Conservation (phyloP, 2,329 filamentous ascomycete genomes). For the Exophiala sp. region DNA sequence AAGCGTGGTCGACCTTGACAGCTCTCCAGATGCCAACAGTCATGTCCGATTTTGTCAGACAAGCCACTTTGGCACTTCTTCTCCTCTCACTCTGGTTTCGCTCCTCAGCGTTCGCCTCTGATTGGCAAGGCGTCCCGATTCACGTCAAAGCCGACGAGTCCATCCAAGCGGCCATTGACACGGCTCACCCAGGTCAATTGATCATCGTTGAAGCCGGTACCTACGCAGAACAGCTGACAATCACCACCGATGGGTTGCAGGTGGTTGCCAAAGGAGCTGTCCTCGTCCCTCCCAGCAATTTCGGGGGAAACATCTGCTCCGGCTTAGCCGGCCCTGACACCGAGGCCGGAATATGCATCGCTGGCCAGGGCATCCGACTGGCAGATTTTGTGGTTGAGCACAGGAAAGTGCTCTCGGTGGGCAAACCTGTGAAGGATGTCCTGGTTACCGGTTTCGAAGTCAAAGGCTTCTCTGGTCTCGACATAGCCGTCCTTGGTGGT, state of each 20-base stretch:
- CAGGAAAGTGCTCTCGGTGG: conserved; percentile 18
- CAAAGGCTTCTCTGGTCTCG: conserved; percentile 11
- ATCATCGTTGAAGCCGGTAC: conserved; percentile 21
- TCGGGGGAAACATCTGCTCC: conserved; percentile 13
- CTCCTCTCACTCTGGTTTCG: no score
- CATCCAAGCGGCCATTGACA: conserved; percentile 19
- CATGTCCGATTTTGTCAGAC: no score
- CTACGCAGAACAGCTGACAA: conserved; percentile 20
- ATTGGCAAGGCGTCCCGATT: conserved; percentile 3
- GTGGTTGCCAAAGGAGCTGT: conserved; percentile 17
- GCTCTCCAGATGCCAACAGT: no score
- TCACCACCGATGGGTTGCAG: conserved; percentile 9
- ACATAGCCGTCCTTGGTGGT: conserved; percentile 20
- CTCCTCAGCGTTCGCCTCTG: neutral
- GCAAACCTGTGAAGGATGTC: conserved; percentile 11
- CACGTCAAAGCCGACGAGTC: conserved; percentile 18
- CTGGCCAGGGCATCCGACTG: conserved; percentile 13
- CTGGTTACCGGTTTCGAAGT: conserved; percentile 18
- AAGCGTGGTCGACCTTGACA: no score
- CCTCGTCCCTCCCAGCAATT: conserved; percentile 14
- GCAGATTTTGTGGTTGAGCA: conserved; percentile 18
- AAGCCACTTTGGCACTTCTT: no score
- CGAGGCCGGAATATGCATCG: conserved; percentile 20
- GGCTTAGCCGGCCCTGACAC: conserved; percentile 15
- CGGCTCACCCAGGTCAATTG: conserved; percentile 11